Evolutionary conservation across 192 early-diverging fungal genomes (phyloP).

Genomic region (Physocladia obscura): DNA sequence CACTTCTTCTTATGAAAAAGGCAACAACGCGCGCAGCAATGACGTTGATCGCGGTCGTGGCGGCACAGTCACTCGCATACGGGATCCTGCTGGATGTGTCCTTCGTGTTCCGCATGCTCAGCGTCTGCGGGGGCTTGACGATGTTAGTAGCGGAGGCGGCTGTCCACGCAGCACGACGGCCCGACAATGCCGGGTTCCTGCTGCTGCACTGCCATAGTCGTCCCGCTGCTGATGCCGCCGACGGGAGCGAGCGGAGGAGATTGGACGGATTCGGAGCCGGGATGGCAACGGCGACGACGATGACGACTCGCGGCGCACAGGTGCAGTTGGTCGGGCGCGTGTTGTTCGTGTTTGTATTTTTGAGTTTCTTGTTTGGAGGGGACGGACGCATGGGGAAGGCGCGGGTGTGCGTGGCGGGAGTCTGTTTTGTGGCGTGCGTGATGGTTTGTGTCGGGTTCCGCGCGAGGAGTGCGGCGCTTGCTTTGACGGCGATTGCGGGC

Average conservation of each 20-base stretch:
- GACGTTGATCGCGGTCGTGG: constrained; percentile 75
- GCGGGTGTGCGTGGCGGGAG: constrained; percentile 67
- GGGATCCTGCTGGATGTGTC: constrained; percentile 84
- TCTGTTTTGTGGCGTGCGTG: constrained; percentile 70
- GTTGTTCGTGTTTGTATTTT: constrained; percentile 87
- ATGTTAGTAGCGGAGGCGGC: constrained; percentile 86
- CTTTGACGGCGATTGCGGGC: constrained; percentile 80
- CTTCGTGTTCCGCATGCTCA: constrained; percentile 91
- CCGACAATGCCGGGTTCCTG: constrained; percentile 30
- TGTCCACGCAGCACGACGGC: constrained; percentile 64
- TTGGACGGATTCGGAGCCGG: too few relatives aligned
- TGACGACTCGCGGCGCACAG: constrained; percentile 58
- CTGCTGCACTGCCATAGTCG: constrained; percentile 77
- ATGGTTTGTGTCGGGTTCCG: constrained; percentile 96
- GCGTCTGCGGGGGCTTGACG: constrained; percentile 87
- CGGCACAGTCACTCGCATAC: constrained; percentile 87
- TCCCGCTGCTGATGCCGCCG: too few relatives aligned
- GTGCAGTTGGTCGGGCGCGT: constrained; percentile 86
- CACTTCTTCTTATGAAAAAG: constrained; percentile 75
- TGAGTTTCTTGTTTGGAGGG: constrained; percentile 84
- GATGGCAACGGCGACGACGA: too few relatives aligned
- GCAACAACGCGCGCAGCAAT: constrained; percentile 78
- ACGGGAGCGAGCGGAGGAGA: too few relatives aligned
- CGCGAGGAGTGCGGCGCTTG: constrained; percentile 89
- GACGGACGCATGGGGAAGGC: constrained; percentile 53